Evolutionary conservation across 257 asterid genomes (phyloP).

Genomic region (Rubia yunnanensis): DNA sequence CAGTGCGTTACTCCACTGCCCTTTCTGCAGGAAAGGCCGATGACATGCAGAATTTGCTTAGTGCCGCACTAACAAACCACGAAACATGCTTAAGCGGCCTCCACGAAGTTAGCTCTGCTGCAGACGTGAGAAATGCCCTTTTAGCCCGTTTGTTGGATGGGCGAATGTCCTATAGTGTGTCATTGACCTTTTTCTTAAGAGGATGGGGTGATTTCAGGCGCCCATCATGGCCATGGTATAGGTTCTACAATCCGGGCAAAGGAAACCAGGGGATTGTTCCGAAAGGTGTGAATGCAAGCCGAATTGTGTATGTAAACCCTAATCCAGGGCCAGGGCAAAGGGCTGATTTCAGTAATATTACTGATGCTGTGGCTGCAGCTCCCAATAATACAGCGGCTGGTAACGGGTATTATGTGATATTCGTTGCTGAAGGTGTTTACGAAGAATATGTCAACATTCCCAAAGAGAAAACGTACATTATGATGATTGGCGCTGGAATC

Average conservation of each 20-base stretch:
- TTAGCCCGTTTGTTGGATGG: slow-evolving; percentile 39
- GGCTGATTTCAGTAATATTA: slow-evolving; percentile 34
- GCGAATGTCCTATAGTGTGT: slow-evolving; percentile 43
- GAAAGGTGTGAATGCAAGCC: slow-evolving; percentile 23
- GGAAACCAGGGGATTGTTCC: slow-evolving; percentile 22
- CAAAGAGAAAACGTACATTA: slow-evolving; percentile 39
- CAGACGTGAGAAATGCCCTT: slow-evolving; percentile 30
- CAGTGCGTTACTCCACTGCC: not conserved
- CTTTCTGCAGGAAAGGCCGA: slow-evolving; percentile 29
- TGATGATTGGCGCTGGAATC: slow-evolving; percentile 75
- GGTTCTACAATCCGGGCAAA: slow-evolving; percentile 5
- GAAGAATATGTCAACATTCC: slow-evolving; percentile 51
- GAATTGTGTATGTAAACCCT: slow-evolving; percentile 41
- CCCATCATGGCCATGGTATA: not conserved
- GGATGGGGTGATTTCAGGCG: slow-evolving; percentile 33
- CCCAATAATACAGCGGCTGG: slow-evolving; percentile 36
- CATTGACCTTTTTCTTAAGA: slow-evolving; percentile 43
- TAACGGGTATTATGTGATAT: slow-evolving; percentile 47
- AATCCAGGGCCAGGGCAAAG: slow-evolving; percentile 36
- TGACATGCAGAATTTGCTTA: slow-evolving; percentile 48
- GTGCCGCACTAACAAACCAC: slow-evolving; percentile 55
- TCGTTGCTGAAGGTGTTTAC: slow-evolving; percentile 48
- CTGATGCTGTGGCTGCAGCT: slow-evolving; percentile 53
- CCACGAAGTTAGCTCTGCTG: slow-evolving; percentile 25
- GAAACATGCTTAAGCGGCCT: slow-evolving; percentile 67